Base-by-base conservation (phyloP, 176 grass and related monocot species). In the Oryza nivara region DNA sequence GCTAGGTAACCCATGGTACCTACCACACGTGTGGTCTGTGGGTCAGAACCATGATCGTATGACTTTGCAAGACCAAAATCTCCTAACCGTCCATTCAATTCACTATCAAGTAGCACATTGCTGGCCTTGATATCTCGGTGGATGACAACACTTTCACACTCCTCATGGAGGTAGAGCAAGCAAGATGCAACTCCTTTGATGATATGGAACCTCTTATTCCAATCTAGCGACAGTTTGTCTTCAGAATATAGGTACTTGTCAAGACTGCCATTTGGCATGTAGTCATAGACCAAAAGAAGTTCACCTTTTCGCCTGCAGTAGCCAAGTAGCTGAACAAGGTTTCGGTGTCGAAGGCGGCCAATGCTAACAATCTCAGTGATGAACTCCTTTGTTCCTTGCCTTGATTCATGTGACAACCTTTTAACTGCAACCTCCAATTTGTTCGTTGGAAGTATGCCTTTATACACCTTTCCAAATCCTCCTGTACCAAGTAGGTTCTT, bases 41-140 rank as follows among this genome's bases (percentile, higher is more conserved):
- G 79, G 40, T 83, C 67, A 0, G 67, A 45, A 10, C 92, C 92
- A 43, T 91, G 86, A 65, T 94, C 85, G 30, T 91, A 80, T 38
- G 85, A 34, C 30, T 85, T 90, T 6, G 91, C 91, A 7, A 93
- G 88, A 2, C 91, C 88, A 32, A 94, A 94, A 20, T 94, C 92
- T 1, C 92, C 88, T 20, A 94, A 26, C 2, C 75, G 38, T 0
- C 40, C 90, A 5, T 79, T 82, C 82, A 91, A 58, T 9, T 36
- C 45, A 11, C 4, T 6, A 15, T 86, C 85, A 26, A 86, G 70
- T 11, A 86, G 85, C 47, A 86, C 85, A 9, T 86, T 86, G 61
- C 85, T 75, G 2, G 85, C 84, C 43, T 86, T 80, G 68, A 86
- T 40, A 25, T 86, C 76, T 7, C 84, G 56, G 68, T 80, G 84